Evolutionary conservation across 208 protist species (phyloP).

Genomic region (Phytomonas sp.): DNA sequence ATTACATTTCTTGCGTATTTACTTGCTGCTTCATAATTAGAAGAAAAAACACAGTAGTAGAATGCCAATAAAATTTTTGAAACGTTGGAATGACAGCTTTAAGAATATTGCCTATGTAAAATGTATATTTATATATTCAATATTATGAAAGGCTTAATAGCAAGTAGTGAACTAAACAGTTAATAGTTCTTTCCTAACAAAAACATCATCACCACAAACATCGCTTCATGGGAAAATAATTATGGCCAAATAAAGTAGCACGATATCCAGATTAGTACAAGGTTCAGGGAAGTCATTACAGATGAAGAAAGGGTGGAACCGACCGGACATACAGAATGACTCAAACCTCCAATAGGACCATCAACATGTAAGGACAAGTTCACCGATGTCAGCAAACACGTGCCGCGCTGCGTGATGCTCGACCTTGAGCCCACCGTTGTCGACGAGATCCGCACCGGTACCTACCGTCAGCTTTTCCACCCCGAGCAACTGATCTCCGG

Average conservation of each 20-base stretch:
- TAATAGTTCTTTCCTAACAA: background rate
- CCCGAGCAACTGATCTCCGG: conserved; percentile 95
- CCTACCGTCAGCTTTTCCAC: conserved; percentile 95
- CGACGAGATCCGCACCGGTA: conserved; percentile 94
- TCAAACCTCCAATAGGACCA: conserved; percentile 96
- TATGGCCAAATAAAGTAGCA: conserved; percentile 70
- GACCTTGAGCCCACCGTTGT: conserved; percentile 97
- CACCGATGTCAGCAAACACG: conserved; percentile 88
- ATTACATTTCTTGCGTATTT: background rate
- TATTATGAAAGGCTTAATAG: conserved; percentile 2
- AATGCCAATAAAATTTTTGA: conserved; percentile 4
- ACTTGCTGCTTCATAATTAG: background rate
- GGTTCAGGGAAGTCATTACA: conserved; percentile 78
- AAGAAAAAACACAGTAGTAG: conserved; percentile 1
- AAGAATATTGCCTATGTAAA: background rate
- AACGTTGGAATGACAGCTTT: background rate
- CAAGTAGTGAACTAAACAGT: background rate
- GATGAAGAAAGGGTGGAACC: conserved; percentile 87
- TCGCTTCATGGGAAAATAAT: conserved; percentile 67
- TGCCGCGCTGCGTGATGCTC: conserved; percentile 93
- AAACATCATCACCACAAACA: conserved; percentile 2
- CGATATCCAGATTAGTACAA: conserved; percentile 77
- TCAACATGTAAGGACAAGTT: conserved; percentile 99
- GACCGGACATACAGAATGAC: conserved; percentile 83
- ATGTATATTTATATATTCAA: conserved; percentile 1